phyloP scores from a whole-genome alignment of 495 filamentous ascomycete genomes.

The Glonium stellatum region DNA sequence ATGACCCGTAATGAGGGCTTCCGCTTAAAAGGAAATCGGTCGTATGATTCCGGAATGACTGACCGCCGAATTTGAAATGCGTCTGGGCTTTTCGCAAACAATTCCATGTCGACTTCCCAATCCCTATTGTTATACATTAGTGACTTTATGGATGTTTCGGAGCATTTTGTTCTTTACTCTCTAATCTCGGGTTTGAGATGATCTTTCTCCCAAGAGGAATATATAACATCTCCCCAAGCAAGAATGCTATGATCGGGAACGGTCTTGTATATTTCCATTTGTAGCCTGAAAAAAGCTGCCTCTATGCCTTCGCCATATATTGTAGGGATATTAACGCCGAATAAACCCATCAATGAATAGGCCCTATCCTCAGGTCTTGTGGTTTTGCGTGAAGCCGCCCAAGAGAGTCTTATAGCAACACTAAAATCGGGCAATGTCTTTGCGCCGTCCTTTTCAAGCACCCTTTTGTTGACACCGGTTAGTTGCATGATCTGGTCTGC shows the following conservation, averaged over 20 bases:
- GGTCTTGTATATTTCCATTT: conserved; percentile 1
- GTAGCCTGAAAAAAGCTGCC: conserved; percentile 2
- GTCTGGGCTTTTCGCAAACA: too few relatives aligned
- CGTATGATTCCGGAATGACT: too few relatives aligned
- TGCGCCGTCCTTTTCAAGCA: neutral
- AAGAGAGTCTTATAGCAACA: conserved; percentile 3
- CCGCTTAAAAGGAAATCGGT: too few relatives aligned
- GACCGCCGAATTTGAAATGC: too few relatives aligned
- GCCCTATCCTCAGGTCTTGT: conserved; percentile 5
- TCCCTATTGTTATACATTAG: too few relatives aligned
- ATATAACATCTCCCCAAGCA: too few relatives aligned
- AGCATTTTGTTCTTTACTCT: too few relatives aligned
- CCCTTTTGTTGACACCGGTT: neutral
- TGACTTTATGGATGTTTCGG: too few relatives aligned
- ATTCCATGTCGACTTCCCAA: too few relatives aligned
- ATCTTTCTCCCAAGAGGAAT: too few relatives aligned
- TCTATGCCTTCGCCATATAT: conserved; percentile 6
- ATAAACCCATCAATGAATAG: conserved; percentile 7
- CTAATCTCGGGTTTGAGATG: neutral
- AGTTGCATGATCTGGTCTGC: neutral
- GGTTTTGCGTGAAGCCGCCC: conserved; percentile 2
- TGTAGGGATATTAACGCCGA: conserved; percentile 9
- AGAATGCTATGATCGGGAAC: conserved; percentile 1
- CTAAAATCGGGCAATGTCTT: neutral
- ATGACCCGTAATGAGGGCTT: too few relatives aligned